Conservation (phyloP, 2,329 filamentous ascomycete species). For the Eutypella sp. region DNA sequence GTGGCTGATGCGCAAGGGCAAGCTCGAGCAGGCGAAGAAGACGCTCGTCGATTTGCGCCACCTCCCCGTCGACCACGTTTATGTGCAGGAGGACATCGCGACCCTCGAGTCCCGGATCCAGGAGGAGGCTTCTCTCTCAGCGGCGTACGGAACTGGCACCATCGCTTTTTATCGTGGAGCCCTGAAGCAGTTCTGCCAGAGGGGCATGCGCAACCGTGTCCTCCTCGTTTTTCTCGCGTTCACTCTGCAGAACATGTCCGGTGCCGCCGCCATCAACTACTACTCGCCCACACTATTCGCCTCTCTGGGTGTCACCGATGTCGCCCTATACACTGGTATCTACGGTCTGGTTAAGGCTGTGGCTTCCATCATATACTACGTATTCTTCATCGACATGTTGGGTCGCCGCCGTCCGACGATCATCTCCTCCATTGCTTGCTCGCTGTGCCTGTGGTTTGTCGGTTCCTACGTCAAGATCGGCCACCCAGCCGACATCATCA, state of each 20-base stretch:
- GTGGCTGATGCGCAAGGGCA: slow-evolving; percentile 38
- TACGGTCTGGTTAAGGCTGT: slow-evolving; percentile 43
- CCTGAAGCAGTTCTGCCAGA: slow-evolving; percentile 29
- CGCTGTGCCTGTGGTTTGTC: slow-evolving; percentile 45
- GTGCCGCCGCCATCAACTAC: slow-evolving; percentile 39
- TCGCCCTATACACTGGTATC: slow-evolving; percentile 44
- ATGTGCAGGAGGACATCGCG: slow-evolving; percentile 43
- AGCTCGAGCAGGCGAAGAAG: slow-evolving; percentile 33
- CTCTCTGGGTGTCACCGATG: slow-evolving; percentile 40
- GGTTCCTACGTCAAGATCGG: slow-evolving; percentile 49
- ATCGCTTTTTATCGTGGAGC: slow-evolving; percentile 32
- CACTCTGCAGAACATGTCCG: slow-evolving; percentile 35
- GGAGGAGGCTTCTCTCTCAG: slow-evolving; percentile 29
- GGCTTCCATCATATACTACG: slow-evolving; percentile 37
- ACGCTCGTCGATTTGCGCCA: slow-evolving; percentile 39
- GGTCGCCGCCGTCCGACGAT: slow-evolving; percentile 38
- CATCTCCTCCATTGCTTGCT: slow-evolving; percentile 42
- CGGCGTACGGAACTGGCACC: slow-evolving; percentile 26
- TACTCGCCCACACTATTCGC: slow-evolving; percentile 37
- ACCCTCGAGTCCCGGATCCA: slow-evolving; percentile 35
- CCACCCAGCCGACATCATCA: slow-evolving; percentile 41
- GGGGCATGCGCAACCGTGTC: slow-evolving; percentile 37
- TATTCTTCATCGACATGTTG: slow-evolving; percentile 34
- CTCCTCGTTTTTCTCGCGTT: slow-evolving; percentile 33
- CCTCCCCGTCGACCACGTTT: slow-evolving; percentile 33